phyloP scores from a whole-genome alignment of 768 basidiomycete genomes.

The Fistulinella prunicolor region DNA sequence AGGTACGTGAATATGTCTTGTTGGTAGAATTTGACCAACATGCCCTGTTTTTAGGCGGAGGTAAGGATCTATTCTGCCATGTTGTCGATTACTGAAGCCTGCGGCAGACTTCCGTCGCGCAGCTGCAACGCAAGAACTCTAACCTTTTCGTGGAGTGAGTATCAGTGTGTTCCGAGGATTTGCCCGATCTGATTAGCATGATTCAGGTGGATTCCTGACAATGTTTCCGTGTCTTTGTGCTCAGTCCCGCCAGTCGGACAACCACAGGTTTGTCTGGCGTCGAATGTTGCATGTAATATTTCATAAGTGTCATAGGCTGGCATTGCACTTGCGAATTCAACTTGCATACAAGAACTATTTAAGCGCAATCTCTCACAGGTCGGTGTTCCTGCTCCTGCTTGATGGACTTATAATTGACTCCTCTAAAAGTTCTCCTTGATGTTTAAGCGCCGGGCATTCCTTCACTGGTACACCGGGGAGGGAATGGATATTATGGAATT shows the following conservation, averaged over 20 bases:
- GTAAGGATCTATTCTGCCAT: slow-evolving; percentile 34
- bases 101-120: slow-evolving; percentile 60
- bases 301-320: slow-evolving; percentile 46
- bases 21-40: not conserved
- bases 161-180: not conserved
- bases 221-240: slow-evolving; percentile 80
- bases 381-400: slow-evolving; percentile 9
- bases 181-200: slow-evolving; percentile 1
- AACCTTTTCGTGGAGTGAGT: slow-evolving; percentile 75
- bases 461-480: slow-evolving; percentile 90
- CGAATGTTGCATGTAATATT: not conserved
- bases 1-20: slow-evolving; percentile 47
- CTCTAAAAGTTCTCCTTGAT: slow-evolving; percentile 62
- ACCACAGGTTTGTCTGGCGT: slow-evolving; percentile 47
- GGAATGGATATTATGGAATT: slow-evolving; percentile 88
- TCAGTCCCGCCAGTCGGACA: slow-evolving; percentile 83
- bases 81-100: slow-evolving; percentile 3
- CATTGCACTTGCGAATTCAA: slow-evolving; percentile 73
- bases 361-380: slow-evolving; percentile 66
- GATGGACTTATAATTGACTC: slow-evolving; percentile 3
- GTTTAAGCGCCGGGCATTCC: slow-evolving; percentile 82
- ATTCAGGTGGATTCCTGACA: slow-evolving; percentile 84
- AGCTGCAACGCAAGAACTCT: slow-evolving; percentile 75
- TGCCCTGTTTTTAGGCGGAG: slow-evolving; percentile 42
- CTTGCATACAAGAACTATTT: slow-evolving; percentile 84